Evolutionary conservation across 257 asterid species (phyloP).

Genomic region (Knoxia roxburghii): DNA sequence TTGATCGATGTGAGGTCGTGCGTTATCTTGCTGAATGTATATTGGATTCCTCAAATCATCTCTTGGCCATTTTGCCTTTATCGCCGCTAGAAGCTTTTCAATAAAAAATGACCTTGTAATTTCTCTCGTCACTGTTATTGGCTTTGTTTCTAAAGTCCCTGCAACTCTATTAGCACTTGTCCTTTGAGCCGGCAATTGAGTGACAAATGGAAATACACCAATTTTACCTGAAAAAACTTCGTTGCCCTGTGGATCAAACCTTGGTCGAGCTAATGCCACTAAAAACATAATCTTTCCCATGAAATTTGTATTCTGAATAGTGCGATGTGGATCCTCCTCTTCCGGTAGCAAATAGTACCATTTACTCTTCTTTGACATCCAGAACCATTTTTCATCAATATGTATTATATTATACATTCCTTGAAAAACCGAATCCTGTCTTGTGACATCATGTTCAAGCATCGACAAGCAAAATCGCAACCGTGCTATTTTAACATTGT

Average conservation of each 20-base stretch:
- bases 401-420: slow-evolving; percentile 17
- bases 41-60: background rate
- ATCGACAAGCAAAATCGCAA: slow-evolving; percentile 18
- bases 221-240: too few species aligned
- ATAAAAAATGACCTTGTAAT: background rate
- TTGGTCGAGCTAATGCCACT: too few species aligned
- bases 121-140: background rate
- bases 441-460: background rate
- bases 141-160: background rate
- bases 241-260: too few species aligned
- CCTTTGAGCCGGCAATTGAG: slow-evolving; percentile 4
- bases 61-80: slow-evolving; percentile 1
- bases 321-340: too few species aligned
- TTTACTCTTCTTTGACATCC: background rate
- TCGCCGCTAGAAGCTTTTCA: slow-evolving; percentile 4
- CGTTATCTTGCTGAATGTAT: slow-evolving; percentile 8
- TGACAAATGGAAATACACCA: background rate
- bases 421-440: background rate
- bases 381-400: slow-evolving; percentile 22
- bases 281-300: too few species aligned
- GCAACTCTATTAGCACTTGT: slow-evolving; percentile 7
- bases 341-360: too few species aligned
- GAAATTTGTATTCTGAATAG: too few species aligned
- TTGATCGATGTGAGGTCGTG: background rate
- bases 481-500: slow-evolving; percentile 11